Conservation (phyloP, 2,329 filamentous ascomycete species). For the Emericellopsis cladophorae region DNA sequence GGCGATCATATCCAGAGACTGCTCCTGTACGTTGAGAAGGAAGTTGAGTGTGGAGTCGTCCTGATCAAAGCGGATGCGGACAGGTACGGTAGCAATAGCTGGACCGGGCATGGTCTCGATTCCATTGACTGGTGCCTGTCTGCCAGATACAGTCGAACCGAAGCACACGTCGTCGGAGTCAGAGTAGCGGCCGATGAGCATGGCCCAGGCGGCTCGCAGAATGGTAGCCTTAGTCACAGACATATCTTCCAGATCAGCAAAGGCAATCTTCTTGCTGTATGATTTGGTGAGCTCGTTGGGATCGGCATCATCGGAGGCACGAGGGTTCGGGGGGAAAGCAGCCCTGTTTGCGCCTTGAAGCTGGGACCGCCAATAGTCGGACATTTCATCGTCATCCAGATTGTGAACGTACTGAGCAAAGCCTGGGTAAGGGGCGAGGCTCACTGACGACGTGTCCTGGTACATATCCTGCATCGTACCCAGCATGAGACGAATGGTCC, state of each 20-base stretch:
- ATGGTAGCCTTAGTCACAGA: conserved; percentile 7
- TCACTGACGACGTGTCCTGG: background rate
- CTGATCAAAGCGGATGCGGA: conserved; percentile 3
- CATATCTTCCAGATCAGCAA: background rate
- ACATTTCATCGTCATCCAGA: background rate
- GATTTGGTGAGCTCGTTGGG: background rate
- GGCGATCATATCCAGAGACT: conserved; percentile 7
- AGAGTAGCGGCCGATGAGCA: conserved; percentile 3
- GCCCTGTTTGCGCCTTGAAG: background rate
- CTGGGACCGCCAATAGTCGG: background rate
- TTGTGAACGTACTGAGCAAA: conserved; percentile 3
- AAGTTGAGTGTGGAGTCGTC: conserved; percentile 4
- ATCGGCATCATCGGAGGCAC: background rate
- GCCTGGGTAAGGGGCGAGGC: background rate
- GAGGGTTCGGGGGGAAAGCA: background rate
- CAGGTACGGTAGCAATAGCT: conserved; percentile 6
- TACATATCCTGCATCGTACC: conserved; percentile 1
- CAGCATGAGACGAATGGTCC: conserved; percentile 1
- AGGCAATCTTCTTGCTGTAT: conserved; percentile 1
- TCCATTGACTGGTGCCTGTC: conserved; percentile 8
- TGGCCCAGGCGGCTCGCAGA: conserved; percentile 14
- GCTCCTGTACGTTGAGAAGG: conserved; percentile 5
- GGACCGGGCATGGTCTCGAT: conserved; percentile 8
- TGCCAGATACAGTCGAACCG: conserved; percentile 9
- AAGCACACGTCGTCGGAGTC: conserved; percentile 8